Percentiles rank a stretch among this genome's conserved stretches.
Conservation (phyloP, 805 yeast genomes). For the Pichia scutulata region DNA sequence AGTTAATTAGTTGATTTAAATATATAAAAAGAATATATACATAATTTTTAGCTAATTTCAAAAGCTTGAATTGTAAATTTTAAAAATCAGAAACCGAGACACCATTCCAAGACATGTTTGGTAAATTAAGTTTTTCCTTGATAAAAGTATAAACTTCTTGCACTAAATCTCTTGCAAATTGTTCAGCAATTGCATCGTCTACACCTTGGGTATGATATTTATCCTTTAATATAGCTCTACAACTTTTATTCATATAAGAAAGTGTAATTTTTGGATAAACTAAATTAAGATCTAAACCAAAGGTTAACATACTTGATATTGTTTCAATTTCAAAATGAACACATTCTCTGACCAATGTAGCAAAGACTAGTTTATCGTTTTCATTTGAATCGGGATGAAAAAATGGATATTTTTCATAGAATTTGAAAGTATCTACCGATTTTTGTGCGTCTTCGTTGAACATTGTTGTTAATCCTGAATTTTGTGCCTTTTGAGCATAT, state of each 20-base stretch:
- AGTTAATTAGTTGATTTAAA: too few species aligned
- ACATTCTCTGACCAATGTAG: constrained; percentile 11
- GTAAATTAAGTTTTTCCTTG: constrained; percentile 4
- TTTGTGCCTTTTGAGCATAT: constrained; percentile 8
- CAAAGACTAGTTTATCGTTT: constrained; percentile 7
- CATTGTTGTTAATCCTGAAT: constrained; percentile 9
- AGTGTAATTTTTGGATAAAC: constrained; percentile 8
- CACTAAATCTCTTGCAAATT: constrained; percentile 7
- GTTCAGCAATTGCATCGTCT: constrained; percentile 6
- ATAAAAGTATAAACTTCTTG: constrained; percentile 5
- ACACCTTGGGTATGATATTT: not conserved
- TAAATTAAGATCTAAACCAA: constrained; percentile 9
- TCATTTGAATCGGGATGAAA: constrained; percentile 7
- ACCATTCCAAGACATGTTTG: constrained; percentile 9
- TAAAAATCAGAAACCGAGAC: constrained; percentile 2
- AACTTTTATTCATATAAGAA: constrained; percentile 8
- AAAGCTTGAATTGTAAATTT: not conserved
- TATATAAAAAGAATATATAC: not conserved
- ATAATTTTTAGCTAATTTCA: too few species aligned
- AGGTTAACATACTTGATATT: constrained; percentile 10
- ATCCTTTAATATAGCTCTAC: constrained; percentile 5
- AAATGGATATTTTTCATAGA: constrained; percentile 6
- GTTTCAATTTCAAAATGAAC: constrained; percentile 16
- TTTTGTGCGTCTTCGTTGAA: constrained; percentile 11
- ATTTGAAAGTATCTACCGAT: constrained; percentile 9